Percentiles rank a stretch among this genome's conserved stretches.
Conservation (phyloP, 2,329 filamentous ascomycete genomes). For the Sarocladiaceae sp. region DNA sequence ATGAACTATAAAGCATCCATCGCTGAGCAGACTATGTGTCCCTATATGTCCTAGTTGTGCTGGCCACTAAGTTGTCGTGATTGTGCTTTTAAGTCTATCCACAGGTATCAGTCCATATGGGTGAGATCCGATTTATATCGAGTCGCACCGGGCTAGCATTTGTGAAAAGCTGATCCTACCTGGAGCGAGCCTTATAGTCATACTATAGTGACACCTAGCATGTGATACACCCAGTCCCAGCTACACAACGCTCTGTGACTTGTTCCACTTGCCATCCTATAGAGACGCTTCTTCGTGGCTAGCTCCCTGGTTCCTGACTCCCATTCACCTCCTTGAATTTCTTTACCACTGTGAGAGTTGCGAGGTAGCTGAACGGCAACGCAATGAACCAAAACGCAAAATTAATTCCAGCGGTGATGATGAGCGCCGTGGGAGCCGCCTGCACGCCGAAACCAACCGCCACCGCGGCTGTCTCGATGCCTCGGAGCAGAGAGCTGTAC, state of each 20-base stretch:
- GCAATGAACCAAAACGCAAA: conserved; percentile 34
- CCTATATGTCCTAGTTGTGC: no score
- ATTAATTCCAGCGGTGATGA: conserved; percentile 39
- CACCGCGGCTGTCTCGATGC: conserved; percentile 36
- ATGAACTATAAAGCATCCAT: no score
- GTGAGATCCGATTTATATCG: background rate
- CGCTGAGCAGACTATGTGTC: no score
- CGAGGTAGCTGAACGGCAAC: conserved; percentile 38
- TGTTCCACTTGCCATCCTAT: background rate
- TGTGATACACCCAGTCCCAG: background rate
- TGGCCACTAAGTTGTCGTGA: no score
- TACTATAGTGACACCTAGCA: background rate
- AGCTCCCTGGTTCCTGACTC: background rate
- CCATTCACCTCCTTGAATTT: conserved; percentile 27
- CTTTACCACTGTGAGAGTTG: conserved; percentile 34
- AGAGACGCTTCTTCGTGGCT: background rate
- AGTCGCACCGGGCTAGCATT: background rate
- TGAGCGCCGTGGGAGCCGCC: conserved; percentile 36
- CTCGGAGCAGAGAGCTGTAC: conserved; percentile 38
- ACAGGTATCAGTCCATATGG: background rate
- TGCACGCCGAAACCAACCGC: conserved; percentile 39
- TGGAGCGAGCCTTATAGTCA: background rate
- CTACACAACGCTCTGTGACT: background rate
- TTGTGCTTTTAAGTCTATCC: background rate
- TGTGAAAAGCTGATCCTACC: background rate